Base-by-base conservation (phyloP, 2,329 filamentous ascomycete species). In the Xylaria multiplex region DNA sequence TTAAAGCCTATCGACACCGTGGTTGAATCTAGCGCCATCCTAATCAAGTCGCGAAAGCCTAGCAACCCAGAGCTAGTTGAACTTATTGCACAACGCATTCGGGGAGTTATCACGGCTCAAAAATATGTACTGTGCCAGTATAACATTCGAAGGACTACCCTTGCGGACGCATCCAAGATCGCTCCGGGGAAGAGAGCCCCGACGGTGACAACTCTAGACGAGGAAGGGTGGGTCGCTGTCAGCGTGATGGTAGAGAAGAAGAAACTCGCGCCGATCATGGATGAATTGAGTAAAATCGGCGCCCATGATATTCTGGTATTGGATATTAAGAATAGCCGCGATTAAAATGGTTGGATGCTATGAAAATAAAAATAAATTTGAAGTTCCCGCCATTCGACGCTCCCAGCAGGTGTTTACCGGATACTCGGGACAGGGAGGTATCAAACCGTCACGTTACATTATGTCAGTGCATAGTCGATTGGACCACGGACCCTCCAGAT, bases 91-190 rank as follows among this genome's bases (percentile, higher is more conserved):
- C 90, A 91, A 11, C 90, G 96, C 74, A 97, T 99, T 76, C 87
- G 88, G 66, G 96, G 96, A 79, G 94, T 99, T 69, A 98, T 99
- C 77, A 95, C 93, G 48, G 96, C 96, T 9, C 93, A 99, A 82
- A 91, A 89, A 79, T 98, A 92, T 77, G 93, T 98, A 32, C 88
- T 98, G 35, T 98, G 96, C 83, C 93, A 96, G 77, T 99, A 98
- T 85, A 99, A 99, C 81, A 88, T 98, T 65, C 86, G 92, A 72
- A 89, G 94, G 67, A 78, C 81, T 54, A 86, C 87, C 60, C 87
- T 99, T 63, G 75, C 84, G 7, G 82, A 83, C 37, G 94, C 92
- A 8, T 88, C 86, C 53, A 86, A 86, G 72, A 92, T 98, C 77
- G 97, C 96, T 0, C 96, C 96, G 0, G 96, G 96, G 68, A 97